These are phyloP conservation scores for Myochromella boudieri DNA, from an alignment of 768 basidiomycete genomes.

Conservation along the genomic window DNA sequence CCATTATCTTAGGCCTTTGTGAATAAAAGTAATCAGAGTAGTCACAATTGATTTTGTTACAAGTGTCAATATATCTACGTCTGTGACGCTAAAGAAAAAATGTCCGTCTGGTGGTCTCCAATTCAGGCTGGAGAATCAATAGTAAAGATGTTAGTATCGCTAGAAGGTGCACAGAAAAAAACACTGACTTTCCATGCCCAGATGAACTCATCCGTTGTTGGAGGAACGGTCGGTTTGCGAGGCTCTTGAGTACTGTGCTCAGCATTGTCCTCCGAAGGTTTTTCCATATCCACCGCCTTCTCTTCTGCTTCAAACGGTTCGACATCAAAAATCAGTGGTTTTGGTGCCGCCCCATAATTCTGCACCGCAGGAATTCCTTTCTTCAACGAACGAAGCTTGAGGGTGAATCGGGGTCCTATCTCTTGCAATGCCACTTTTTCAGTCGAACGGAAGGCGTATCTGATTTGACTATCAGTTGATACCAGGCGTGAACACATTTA, in stretches of 20 bases:
- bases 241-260: slow-evolving; percentile 19
- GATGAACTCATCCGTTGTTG: slow-evolving; percentile 74
- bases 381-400: slow-evolving; percentile 87
- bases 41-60: too few species aligned
- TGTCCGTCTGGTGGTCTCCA: slow-evolving; percentile 86
- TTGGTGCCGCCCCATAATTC: slow-evolving; percentile 61
- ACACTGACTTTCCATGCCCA: slow-evolving; percentile 88
- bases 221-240: slow-evolving; percentile 43
- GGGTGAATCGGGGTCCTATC: slow-evolving; percentile 95
- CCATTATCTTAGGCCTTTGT: too few species aligned
- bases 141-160: slow-evolving; percentile 5
- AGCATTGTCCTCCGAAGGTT: slow-evolving; percentile 14
- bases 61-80: too few species aligned
- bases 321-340: slow-evolving; percentile 54
- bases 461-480: slow-evolving; percentile 26
- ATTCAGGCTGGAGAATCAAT: slow-evolving; percentile 64
- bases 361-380: slow-evolving; percentile 86
- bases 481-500: neutral
- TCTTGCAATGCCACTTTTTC: slow-evolving; percentile 94
- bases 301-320: slow-evolving; percentile 35
- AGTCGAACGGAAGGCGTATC: slow-evolving; percentile 88
- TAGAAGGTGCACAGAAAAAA: neutral
- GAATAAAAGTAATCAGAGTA: too few species aligned
- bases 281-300: slow-evolving; percentile 21
- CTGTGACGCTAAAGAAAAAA: slow-evolving; percentile 75